Percentiles rank a stretch among this genome's conserved stretches.
These are phyloP conservation scores for Curvularia hawaiiensis DNA, from an alignment of 2,329 filamentous ascomycete species.

Conservation along the genomic window DNA sequence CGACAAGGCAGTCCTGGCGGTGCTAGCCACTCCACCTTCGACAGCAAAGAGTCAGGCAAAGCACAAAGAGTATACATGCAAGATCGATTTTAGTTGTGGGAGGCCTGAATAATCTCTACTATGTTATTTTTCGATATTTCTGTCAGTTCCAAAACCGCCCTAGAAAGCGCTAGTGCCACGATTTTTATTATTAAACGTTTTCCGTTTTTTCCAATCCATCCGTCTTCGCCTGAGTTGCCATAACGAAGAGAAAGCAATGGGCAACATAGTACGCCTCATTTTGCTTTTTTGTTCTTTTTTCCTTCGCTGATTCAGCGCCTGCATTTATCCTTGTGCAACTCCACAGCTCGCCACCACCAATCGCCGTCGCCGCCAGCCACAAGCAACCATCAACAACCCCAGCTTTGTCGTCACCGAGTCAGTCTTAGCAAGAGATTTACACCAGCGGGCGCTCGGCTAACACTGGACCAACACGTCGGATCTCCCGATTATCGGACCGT, in stretches of 20 bases:
- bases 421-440: neutral
- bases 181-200: neutral
- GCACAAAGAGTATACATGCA: conserved; percentile 1
- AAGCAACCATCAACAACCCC: neutral
- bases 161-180: neutral
- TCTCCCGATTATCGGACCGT: neutral
- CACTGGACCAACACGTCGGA: neutral
- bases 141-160: neutral
- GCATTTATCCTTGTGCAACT: no score
- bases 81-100: conserved; percentile 6
- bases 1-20: conserved; percentile 20
- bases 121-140: neutral
- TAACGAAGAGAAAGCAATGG: neutral
- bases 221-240: neutral
- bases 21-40: conserved; percentile 18
- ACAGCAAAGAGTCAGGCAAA: conserved; percentile 16
- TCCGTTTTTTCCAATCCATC: neutral
- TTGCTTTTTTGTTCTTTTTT: neutral
- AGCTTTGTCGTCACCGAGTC: neutral
- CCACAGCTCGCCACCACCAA: neutral
- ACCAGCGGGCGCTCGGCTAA: neutral
- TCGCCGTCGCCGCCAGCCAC: neutral
- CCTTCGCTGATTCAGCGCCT: no score
- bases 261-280: neutral
- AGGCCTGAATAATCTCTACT: neutral